These are phyloP conservation scores for Cryptosporidium bovis DNA, from an alignment of 169 alveolate genomes.

Conservation along the genomic window DNA sequence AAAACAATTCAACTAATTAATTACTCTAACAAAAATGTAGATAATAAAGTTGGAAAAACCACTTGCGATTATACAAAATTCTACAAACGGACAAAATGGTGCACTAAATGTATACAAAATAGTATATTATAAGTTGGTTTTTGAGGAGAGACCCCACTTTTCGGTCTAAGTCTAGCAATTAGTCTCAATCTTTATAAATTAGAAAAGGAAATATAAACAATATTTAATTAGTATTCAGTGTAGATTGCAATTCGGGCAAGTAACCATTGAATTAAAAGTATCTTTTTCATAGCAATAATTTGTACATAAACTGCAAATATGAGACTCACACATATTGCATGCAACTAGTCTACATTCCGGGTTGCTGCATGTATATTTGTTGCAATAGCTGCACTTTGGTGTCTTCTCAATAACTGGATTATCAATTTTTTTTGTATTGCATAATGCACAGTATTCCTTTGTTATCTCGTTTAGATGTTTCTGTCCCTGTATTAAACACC, in stretches of 20 bases:
- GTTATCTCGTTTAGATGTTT: conserved; percentile 11
- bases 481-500: conserved; percentile 59
- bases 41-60: conserved; percentile 40
- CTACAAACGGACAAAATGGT: not conserved
- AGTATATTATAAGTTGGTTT: conserved; percentile 35
- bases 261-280: not conserved
- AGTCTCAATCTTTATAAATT: not conserved
- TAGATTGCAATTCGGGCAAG: conserved; percentile 27
- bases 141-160: conserved; percentile 53
- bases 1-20: not conserved
- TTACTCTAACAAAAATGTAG: not conserved
- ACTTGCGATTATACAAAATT: conserved; percentile 36
- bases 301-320: conserved; percentile 41
- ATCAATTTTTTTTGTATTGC: conserved; percentile 30
- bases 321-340: conserved; percentile 30
- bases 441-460: conserved; percentile 20
- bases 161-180: not conserved
- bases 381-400: conserved; percentile 38
- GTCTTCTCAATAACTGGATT: not conserved
- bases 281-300: conserved; percentile 1
- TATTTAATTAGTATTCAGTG: no score
- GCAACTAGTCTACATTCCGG: conserved; percentile 1
- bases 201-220: no score
- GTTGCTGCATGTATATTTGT: conserved; percentile 24
- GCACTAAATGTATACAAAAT: conserved; percentile 22